A percentile compares a stretch with the other conserved stretches of the same genome.
phyloP scores from a whole-genome alignment of 1,139 yeast genomes.

The Blastobotrys buckinghamii region DNA sequence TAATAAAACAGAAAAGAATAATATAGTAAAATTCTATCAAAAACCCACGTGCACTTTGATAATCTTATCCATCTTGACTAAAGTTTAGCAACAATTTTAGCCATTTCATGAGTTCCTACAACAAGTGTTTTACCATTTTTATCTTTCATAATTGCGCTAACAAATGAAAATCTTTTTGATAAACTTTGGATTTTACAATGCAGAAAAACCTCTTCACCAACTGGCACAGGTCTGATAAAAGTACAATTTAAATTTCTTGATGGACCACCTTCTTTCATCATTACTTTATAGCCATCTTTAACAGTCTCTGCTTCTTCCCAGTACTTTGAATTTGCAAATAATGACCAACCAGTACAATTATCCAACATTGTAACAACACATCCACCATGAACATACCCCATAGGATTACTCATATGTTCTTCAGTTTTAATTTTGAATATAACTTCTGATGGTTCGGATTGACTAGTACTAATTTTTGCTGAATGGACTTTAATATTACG shows the following conservation, averaged over 20 bases:
- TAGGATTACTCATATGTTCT: slow-evolving; percentile 9
- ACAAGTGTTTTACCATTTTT: slow-evolving; percentile 17
- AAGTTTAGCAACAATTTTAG: slow-evolving; percentile 18
- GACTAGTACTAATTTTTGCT: slow-evolving; percentile 2
- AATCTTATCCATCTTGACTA: no score
- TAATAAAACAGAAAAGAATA: no score
- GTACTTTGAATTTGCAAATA: slow-evolving; percentile 25
- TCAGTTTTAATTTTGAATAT: slow-evolving; percentile 9
- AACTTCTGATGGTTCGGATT: background rate
- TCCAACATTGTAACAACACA: slow-evolving; percentile 31
- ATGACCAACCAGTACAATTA: slow-evolving; percentile 23
- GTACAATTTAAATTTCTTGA: slow-evolving; percentile 29
- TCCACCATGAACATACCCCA: slow-evolving; percentile 32
- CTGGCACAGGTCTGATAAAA: slow-evolving; percentile 29
- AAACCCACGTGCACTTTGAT: no score
- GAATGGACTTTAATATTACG: background rate
- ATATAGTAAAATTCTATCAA: no score
- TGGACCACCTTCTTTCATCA: slow-evolving; percentile 22
- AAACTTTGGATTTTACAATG: slow-evolving; percentile 23
- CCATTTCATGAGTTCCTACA: slow-evolving; percentile 30
- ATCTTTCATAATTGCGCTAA: slow-evolving; percentile 18
- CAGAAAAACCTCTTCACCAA: slow-evolving; percentile 21
- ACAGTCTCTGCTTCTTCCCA: slow-evolving; percentile 20
- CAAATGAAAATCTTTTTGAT: slow-evolving; percentile 25
- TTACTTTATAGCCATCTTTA: slow-evolving; percentile 12